These are phyloP conservation scores for Linderniella brevidens DNA, from an alignment of 257 asterid species.

Conservation along the genomic window DNA sequence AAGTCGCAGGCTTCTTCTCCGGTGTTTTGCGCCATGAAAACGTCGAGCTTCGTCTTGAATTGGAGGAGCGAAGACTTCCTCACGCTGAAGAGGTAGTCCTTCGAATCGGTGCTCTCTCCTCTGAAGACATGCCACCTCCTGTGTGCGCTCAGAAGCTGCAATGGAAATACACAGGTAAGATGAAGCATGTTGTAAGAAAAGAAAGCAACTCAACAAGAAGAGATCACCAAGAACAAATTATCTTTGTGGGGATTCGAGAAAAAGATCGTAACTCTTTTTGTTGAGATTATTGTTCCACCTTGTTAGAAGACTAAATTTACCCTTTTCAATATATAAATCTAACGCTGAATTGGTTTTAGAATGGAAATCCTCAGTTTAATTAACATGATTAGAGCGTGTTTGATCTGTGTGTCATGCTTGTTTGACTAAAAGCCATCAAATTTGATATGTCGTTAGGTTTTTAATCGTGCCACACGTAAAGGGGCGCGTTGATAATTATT, in stretches of 20 bases:
- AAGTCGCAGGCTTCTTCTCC: conserved; percentile 33
- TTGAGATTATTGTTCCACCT: too few relatives aligned
- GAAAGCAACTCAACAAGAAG: not conserved
- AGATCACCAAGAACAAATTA: not conserved
- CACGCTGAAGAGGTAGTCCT: conserved; percentile 32
- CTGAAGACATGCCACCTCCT: conserved; percentile 50
- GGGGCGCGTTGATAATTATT: too few relatives aligned
- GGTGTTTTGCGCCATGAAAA: conserved; percentile 31
- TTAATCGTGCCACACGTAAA: too few relatives aligned
- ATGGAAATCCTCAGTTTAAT: too few relatives aligned
- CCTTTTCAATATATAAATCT: too few relatives aligned
- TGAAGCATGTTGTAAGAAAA: not conserved
- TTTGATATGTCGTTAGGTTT: too few relatives aligned
- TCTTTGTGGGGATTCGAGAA: not conserved
- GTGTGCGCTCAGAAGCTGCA: conserved; percentile 47
- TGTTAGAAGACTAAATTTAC: too few relatives aligned
- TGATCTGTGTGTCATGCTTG: too few relatives aligned
- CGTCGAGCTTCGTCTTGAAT: conserved; percentile 33
- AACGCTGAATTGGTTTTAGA: too few relatives aligned
- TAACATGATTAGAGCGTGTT: too few relatives aligned
- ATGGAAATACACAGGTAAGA: conserved; percentile 1
- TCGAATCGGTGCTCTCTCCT: conserved; percentile 40
- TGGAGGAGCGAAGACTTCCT: conserved; percentile 40
- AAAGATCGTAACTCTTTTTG: too few relatives aligned
- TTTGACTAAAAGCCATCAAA: too few relatives aligned